Evolutionary conservation across 805 yeast species (phyloP), one percentile per base, ranked within the genome.

Genomic region (Priceomyces carsonii): DNA sequence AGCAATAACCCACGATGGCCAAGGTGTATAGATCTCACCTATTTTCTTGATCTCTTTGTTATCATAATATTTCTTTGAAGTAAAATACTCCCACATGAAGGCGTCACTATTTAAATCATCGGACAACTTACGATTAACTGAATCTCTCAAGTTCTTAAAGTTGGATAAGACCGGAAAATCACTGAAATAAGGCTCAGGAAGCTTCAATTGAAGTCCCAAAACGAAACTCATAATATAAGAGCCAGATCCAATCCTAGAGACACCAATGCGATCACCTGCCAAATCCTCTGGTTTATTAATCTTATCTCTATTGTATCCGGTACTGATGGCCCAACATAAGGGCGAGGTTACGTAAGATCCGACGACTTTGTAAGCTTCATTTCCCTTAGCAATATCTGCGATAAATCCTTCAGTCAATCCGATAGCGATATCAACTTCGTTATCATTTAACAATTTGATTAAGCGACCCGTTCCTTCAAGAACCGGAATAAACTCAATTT

Each of bases 81-180:
- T 89, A 67, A 89, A 89, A 60, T 85, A 75, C 53, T 89, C 97
- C 97, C 97, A 89, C 95, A 90, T 85, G 60, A 89, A 89, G 2
- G 91, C 95, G 53, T 89, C 96, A 22, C 82, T 70, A 14, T 69
- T 55, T 19, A 57, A 59, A 15, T 72, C 68, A n/a, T 53, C 62
- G 8, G 59, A 69, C 24, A 49, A 51, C 40, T 60, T 63, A 46
- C 64, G 61, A 60, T 87, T 87, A 24, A 89, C 97, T 2, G 89
- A 80, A 43, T 79, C 86, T 43, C 97, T 72, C 50, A 89, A 70
- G 52, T 84, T 85, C 52, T 75, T 73, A 63, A 89, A 89, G 42
- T 75, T 85, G 45, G 79, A 69, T 44, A 81, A 66, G 12, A 83
- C 65, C 14, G 78, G 79, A 55, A 77, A 83, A 8, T 65, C 69